Evolutionary conservation across 768 basidiomycete species (phyloP), one percentile per base, ranked within the genome.

Genomic region (Kwoniella europaea): DNA sequence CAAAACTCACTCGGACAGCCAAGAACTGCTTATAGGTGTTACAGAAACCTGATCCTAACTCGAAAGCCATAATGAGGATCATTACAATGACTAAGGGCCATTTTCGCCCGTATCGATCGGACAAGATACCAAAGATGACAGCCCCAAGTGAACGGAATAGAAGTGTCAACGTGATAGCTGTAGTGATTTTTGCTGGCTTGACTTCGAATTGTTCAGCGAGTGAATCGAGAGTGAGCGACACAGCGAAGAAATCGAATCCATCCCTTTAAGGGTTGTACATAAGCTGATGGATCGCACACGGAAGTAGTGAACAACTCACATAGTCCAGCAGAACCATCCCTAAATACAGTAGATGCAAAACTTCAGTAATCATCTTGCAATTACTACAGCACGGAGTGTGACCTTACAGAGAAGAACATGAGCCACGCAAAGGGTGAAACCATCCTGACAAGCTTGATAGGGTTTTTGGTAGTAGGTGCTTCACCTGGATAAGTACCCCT

Each of bases 21-120:
- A 98, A 88, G 85, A 98, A 98, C 71, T 90, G 86, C 0, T 70
- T 42, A 84, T 88, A 98, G 0, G 90, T 92, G 18, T 90, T 86
- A 54, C 90, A 89, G 83, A 95, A 98, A 29, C 92, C 90, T 1
- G 89, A 89, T 0, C 89, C 91, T 24, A 97, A 88, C 77, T 94
- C 89, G 63, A 97, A 88, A 4, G 87, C 81, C 15, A 88, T 86
- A 71, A 93, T 88, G 58, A 94, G 79, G 27, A 93, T 56, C 22
- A 95, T 86, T 50, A 72, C 73, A n/a, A 27, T 18, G 52, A 75
- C 76, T 4, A 75, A 86, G 4, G 94, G 94, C 94, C 94, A 98
- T 86, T 95, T 96, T 35, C 95, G 88, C 4, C 95, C 95, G 81
- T 86, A 96, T 3, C 95, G 89, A 82, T 97, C 95, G 1, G 91